Percentiles rank a stretch among this genome's conserved stretches.
These are phyloP conservation scores for Ceratobasidium sp. DNA, from an alignment of 1,284 basidiomycete species.

Conservation along the genomic window DNA sequence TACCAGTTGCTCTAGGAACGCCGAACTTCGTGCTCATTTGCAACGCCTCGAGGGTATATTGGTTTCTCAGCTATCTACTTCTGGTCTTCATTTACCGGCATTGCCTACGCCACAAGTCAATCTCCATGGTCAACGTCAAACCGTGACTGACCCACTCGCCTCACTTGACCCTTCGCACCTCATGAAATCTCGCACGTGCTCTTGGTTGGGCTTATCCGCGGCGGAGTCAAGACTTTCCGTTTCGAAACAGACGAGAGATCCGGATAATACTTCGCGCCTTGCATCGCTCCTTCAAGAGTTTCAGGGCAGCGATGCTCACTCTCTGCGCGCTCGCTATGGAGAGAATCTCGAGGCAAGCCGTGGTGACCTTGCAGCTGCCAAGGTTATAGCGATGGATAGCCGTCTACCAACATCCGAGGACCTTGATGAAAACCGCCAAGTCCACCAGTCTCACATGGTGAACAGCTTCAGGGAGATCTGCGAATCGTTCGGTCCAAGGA, in stretches of 20 bases:
- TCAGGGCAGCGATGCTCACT: background rate
- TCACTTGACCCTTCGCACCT: background rate
- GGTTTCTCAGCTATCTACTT: background rate
- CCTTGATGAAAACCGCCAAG: background rate
- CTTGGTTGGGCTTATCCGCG: background rate
- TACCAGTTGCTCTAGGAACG: slow-evolving; percentile 8
- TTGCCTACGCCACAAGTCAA: background rate
- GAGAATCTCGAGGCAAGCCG: slow-evolving; percentile 9
- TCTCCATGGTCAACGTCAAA: no score
- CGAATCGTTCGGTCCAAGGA: background rate
- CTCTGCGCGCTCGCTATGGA: no score
- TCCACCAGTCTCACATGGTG: background rate
- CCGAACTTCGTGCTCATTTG: slow-evolving; percentile 8
- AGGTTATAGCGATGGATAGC: background rate
- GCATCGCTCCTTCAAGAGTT: background rate
- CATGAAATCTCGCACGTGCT: background rate
- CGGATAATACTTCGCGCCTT: background rate
- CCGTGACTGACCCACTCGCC: background rate
- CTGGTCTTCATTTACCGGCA: background rate
- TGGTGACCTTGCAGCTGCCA: background rate
- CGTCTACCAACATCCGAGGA: background rate
- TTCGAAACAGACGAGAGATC: background rate
- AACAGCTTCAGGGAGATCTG: background rate
- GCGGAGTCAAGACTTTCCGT: background rate
- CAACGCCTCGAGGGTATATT: background rate